phyloP scores from a whole-genome alignment of 345 rosid genomes.

The Ailanthus altissimus region DNA sequence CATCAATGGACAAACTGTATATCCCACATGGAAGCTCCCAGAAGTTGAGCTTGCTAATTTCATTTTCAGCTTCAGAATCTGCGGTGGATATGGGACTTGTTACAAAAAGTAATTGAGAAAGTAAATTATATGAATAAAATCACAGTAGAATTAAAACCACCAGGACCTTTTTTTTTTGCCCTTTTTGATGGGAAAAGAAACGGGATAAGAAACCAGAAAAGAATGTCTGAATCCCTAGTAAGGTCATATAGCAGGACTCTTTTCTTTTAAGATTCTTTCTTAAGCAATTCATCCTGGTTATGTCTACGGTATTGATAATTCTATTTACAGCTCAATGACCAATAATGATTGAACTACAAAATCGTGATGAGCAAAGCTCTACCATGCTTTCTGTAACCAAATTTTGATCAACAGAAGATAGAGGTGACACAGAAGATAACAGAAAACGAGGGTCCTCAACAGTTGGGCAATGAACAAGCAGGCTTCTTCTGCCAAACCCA shows the following conservation, averaged over 20 bases:
- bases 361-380: constrained; percentile 5
- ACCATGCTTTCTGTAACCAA: constrained; percentile 48
- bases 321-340: not conserved
- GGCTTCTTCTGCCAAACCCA: constrained; percentile 86
- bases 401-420: constrained; percentile 35
- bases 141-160: not conserved
- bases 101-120: not conserved
- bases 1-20: constrained; percentile 54
- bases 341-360: not conserved
- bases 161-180: too few species aligned
- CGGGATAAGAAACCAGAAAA: too few species aligned
- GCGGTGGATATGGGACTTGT: constrained; percentile 19
- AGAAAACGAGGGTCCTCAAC: constrained; percentile 58
- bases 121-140: not conserved
- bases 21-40: constrained; percentile 95
- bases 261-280: not conserved
- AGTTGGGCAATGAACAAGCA: constrained; percentile 94
- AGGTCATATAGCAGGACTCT: not conserved
- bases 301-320: not conserved
- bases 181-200: too few species aligned
- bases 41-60: constrained; percentile 37
- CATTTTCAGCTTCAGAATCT: constrained; percentile 54
- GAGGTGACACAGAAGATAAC: constrained; percentile 72
- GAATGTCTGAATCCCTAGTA: too few species aligned
- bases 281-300: not conserved